Base-by-base conservation (phyloP, 1,284 basidiomycete species). In the Pseudozyma pruni region DNA sequence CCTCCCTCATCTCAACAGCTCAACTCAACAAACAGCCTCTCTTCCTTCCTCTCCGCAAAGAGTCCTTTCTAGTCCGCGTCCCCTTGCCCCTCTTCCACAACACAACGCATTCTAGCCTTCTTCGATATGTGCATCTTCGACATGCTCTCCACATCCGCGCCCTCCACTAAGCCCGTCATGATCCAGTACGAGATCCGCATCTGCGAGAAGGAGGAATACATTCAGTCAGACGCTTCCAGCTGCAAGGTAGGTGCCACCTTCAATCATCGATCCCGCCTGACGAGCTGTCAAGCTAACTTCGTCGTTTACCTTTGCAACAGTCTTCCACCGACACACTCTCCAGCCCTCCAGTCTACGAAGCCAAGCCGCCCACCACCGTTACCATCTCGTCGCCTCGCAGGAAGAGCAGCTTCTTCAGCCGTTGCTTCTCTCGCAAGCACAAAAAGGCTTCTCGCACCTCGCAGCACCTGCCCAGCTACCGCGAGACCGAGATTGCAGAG, bases 81-180 rank as follows among this genome's bases (percentile, higher is more conserved):
- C 27, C 27, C 11, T 7, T 29, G 7, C 27, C 11, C 27, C 11
- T 29, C 11, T 11, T 29, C 6, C 27, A 7, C 27, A 11, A 7
- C 27, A 29, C 6, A 8, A n/a, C n/a, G n/a, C n/a, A n/a, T n/a
- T n/a, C n/a, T n/a, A 29, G 6, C 27, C 27, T n/a, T 19, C 20
- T 20, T 32, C 46, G 54, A 25, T 2, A 64, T 66, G 62, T 66
- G 62, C 56, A 48, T 44, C 27, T 55, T 51, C 43, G 62, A 66
- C 19, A 47, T 55, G 0, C 43, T 66, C 33, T 33, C 46, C 42
- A 16, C 22, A 16, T 11, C 33, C 7, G 49, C 37, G 5, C 3
- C 56, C 17, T 23, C 55, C 11, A 17, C 35, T 34, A 51, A 39
- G 37, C 33, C 47, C 7, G 19, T 46, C n/a, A 29, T 50, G 16